Percentiles rank a stretch among this genome's conserved stretches.
Evolutionary conservation across 768 basidiomycete genomes (phyloP).

Genomic region (Tricholoma saponaceum): DNA sequence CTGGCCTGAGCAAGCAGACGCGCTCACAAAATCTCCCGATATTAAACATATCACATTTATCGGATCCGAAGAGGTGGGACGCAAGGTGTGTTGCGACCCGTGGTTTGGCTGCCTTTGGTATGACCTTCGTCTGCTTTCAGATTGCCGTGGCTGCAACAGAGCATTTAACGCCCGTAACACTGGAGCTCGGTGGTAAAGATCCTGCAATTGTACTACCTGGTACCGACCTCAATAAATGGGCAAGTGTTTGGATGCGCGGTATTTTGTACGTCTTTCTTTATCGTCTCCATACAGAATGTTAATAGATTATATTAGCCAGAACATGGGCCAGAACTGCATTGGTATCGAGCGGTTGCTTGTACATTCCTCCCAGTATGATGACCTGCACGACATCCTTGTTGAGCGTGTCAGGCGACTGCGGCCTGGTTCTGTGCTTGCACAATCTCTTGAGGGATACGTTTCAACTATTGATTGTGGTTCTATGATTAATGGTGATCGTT

Average conservation of each 20-base stretch:
- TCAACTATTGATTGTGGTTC: slow-evolving; percentile 79
- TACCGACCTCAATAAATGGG: slow-evolving; percentile 78
- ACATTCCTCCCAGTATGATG: slow-evolving; percentile 71
- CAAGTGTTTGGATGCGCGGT: slow-evolving; percentile 84
- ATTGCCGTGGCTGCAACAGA: slow-evolving; percentile 82
- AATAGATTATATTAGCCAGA: slow-evolving; percentile 54
- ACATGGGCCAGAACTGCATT: slow-evolving; percentile 94
- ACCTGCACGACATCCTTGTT: slow-evolving; percentile 60
- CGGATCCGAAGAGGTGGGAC: slow-evolving; percentile 75
- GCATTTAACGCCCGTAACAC: slow-evolving; percentile 84
- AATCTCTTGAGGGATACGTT: slow-evolving; percentile 63
- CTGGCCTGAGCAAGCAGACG: slow-evolving; percentile 82
- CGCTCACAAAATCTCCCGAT: slow-evolving; percentile 69
- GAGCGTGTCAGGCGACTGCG: slow-evolving; percentile 68
- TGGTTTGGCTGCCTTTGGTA: neutral
- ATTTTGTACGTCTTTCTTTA: slow-evolving; percentile 63
- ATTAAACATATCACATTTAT: slow-evolving; percentile 97
- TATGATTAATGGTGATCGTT: slow-evolving; percentile 77
- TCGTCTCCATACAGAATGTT: neutral
- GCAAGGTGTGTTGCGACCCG: slow-evolving; percentile 46
- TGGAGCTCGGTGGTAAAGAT: slow-evolving; percentile 96
- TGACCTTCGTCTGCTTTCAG: slow-evolving; percentile 27
- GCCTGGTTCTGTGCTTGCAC: slow-evolving; percentile 71
- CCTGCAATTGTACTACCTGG: slow-evolving; percentile 85
- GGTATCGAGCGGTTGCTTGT: slow-evolving; percentile 94